Base-by-base conservation (phyloP, 1,284 basidiomycete species). In the Peniophora sp. region DNA sequence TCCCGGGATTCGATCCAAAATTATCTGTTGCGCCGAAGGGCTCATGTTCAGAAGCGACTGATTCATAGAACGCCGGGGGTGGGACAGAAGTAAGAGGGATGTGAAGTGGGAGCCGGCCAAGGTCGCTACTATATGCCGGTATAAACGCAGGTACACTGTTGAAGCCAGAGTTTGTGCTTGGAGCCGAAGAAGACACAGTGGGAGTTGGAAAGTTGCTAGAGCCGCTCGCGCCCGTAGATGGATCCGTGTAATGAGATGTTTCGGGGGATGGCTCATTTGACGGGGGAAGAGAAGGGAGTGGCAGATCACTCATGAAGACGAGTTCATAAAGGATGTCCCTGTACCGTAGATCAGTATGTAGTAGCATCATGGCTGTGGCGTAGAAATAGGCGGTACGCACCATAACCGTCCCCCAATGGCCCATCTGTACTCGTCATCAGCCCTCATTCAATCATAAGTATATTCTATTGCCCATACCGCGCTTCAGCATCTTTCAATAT, bases 241-340 rank as follows among this genome's bases (percentile, higher is more conserved):
- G n/a, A n/a, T 41, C n/a, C 38, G 38, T 41, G n/a, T 5, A 8
- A n/a, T 5, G 16, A 5, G 16, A n/a, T 17, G n/a, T 16, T 20
- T n/a, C n/a, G 38, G 38, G 38, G 8, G 38, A 41, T 16, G 38
- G 8, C n/a, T 41, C 38, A 16, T 32, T 32, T 12, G 27, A 32
- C 6, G 27, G 27, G 5, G 27, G 27, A 12, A 32, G 27, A 32
- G 38, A 17, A 12, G 80, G 78, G 1, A 85, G 65, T 0, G 81
- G 80, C 2, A 85, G 67, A 34, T 85, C 81, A 3, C 82, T 81
- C 3, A 79, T 77, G 11, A 72, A 79, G 1, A 82, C 81, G 0
- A 86, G 69, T 54, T 85, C 82, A 53, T 75, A 81, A 5, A 86
- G 63, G 47, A 85, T 74, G 57, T 86, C 82, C 75, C 81, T 83